Base-by-base conservation (phyloP, 2,329 filamentous ascomycete species). In the Phoma sp. region DNA sequence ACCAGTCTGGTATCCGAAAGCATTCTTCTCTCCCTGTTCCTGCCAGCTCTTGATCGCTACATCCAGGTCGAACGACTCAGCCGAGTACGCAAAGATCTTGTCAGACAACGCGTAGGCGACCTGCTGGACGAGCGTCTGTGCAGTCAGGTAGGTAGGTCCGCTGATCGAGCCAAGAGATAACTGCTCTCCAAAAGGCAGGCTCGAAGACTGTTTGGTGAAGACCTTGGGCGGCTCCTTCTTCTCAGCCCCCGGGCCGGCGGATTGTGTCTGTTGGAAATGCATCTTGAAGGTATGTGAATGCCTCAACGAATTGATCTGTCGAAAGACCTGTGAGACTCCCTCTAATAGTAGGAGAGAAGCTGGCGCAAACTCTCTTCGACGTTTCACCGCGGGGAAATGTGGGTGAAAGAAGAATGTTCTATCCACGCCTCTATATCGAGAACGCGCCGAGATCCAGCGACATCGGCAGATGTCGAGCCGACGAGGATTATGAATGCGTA, bases 1-100 rank as follows among this genome's bases (percentile, higher is more conserved):
- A 12, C 86, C 81, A 42, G 95, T 93, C 58, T 86, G 78, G 71
- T 93, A 90, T 66, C 91, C 91, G 78, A 93, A 87, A 59, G 89
- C 86, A 80, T 99, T 99, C 73, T 83, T 81, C 72, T 92, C 88
- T 58, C 84, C 80, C 59, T 85, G 78, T 23, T 79, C 76, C 42
- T 86, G 83, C 95, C 95, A 99, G 64, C 86, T 78, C 75, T 88
- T 90, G 47, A 91, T 87, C 39, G 93, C 92, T 58, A 88, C 77
- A 74, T 98, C 93, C 61, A 99, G 84, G 73, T 96, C 91, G 71
- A 97, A 98, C 12, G 91, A 90, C 70, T 96, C 91, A 23, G 93
- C 92, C 2, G 93, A 98, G 81, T 96, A 98, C 51, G 93, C 90
- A 80, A 96, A 99, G 78, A 98, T 87, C 83, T 96, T 96, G 82